These are phyloP conservation scores for Nannochloropsis oceanica DNA, from an alignment of 108 stramenopile genomes.

Conservation along the genomic window DNA sequence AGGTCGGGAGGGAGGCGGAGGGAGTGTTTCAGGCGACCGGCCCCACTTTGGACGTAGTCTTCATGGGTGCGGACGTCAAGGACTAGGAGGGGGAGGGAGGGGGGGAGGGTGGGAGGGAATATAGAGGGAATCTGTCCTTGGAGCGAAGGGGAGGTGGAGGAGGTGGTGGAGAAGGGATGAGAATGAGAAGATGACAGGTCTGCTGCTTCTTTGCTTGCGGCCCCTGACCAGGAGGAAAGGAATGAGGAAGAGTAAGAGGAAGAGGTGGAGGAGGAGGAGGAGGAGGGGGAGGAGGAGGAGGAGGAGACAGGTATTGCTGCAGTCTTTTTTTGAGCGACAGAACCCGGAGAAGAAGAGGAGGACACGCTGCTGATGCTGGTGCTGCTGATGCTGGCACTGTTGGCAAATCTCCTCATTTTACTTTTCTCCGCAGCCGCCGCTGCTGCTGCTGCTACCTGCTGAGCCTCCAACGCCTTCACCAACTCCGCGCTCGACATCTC, in stretches of 20 bases:
- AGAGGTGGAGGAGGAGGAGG: too few species aligned
- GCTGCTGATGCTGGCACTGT: not conserved
- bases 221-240: too few species aligned
- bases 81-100: not conserved
- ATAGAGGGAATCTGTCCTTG: not conserved
- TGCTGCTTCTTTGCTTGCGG: too few species aligned
- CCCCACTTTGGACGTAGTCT: not conserved
- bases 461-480: not conserved
- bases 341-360: too few species aligned
- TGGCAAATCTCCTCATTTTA: not conserved
- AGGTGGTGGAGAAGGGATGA: not conserved
- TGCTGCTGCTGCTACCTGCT: not conserved
- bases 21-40: not conserved
- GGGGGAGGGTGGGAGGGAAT: not conserved
- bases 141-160: not conserved
- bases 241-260: too few species aligned
- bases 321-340: too few species aligned
- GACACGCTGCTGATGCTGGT: not conserved
- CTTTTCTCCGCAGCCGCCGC: not conserved
- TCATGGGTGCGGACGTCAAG: not conserved
- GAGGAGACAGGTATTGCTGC: too few species aligned
- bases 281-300: too few species aligned
- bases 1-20: not conserved
- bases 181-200: too few species aligned
- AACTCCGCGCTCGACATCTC: not conserved